Base-by-base conservation (phyloP, 108 stramenopile genomes). In the Pseudonitzschia pungens region DNA sequence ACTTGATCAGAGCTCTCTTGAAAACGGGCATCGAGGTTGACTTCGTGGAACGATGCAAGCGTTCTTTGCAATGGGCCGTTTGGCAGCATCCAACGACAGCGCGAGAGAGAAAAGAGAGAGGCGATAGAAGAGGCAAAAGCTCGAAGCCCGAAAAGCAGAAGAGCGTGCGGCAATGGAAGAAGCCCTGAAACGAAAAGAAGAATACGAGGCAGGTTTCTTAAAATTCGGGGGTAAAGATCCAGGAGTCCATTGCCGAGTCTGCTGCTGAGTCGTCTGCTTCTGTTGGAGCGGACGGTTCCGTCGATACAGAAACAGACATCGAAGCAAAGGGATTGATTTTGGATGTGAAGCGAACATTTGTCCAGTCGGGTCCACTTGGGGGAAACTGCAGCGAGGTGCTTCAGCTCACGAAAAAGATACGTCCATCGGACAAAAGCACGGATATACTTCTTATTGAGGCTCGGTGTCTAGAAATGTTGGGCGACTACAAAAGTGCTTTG, bases 371-470 rank as follows among this genome's bases (percentile, higher is more conserved):
- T 51, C 77, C 76, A 40, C 63, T 73, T 41, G 82, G 79, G 33
- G 77, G 77, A 11, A 66, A 76, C 31, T 83, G 74, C 57, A 75
- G 57, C 36, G 80, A 83, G 15, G 73, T 77, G 0, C 52, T 86
- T 22, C 74, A 81, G 63, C 60, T 86, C 15, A 44, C 83, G 14
- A 81, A 72, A 50, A 86, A 81, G 58, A 65, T 83, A 28, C 42
- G 81, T 16, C 80, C 74, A 24, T 75, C 78, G 5, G 79, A 83
- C 66, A 86, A 86, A 53, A 66, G 74, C 41, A 77, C 71, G 0
- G 82, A 80, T 24, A 57, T 86, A 14, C 66, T 83, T 21, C 79
- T 86, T 65, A 86, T 86, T 26, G 82, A 86, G 67, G 85, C 85
- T 1, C 79, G 85, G 32, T 86, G 82, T 50, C 82, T 78, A 51